Evolutionary conservation across 129 eudicot species (phyloP).

Genomic region (Heracleum sosnowskyi): DNA sequence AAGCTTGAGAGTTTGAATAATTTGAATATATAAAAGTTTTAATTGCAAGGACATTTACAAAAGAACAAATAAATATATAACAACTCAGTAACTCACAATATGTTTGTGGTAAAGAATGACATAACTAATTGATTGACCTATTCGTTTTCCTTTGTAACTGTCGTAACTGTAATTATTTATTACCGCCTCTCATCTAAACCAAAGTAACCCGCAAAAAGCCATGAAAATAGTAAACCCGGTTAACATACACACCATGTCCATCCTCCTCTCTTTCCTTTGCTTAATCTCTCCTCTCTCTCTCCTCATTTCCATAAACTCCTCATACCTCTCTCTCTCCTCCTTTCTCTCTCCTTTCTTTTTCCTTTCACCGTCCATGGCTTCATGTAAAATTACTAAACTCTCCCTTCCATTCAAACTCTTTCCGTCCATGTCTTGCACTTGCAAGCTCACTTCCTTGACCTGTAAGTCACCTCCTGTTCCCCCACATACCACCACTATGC

Average conservation of each 20-base stretch:
- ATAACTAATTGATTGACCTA: not conserved
- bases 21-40: too few relatives aligned
- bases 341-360: not conserved
- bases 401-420: conserved; percentile 19
- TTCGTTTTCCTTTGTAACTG: not conserved
- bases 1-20: too few relatives aligned
- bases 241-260: conserved; percentile 15
- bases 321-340: conserved; percentile 23
- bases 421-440: conserved; percentile 23
- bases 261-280: conserved; percentile 14
- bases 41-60: too few relatives aligned
- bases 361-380: conserved; percentile 10
- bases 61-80: too few relatives aligned
- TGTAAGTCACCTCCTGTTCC: conserved; percentile 18
- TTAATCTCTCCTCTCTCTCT: conserved; percentile 11
- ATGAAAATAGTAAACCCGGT: conserved; percentile 8
- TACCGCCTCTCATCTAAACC: not conserved
- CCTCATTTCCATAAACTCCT: conserved; percentile 9
- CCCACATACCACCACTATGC: conserved; percentile 15
- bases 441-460: conserved; percentile 27
- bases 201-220: not conserved
- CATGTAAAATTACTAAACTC: conserved; percentile 18
- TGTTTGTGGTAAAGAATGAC: too few relatives aligned
- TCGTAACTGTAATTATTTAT: not conserved
- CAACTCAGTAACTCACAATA: too few relatives aligned